Base-by-base conservation (phyloP, 2,329 filamentous ascomycete genomes). In the Tolypocladium ovalisporum region DNA sequence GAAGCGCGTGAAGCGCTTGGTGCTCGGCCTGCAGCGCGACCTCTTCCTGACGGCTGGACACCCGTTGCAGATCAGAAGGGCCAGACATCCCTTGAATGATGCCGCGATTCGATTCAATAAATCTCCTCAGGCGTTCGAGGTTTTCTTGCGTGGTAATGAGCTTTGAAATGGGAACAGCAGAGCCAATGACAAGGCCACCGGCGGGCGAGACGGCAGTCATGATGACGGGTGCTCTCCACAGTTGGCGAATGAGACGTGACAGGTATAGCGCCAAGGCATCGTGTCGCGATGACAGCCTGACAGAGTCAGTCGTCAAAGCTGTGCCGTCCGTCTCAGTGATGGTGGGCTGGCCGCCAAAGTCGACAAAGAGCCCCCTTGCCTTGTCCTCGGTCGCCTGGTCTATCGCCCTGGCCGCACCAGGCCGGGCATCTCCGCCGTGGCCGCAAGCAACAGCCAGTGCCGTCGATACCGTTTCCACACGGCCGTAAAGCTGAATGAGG, bases 1-100 rank as follows among this genome's bases (percentile, higher is more conserved):
- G 84, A 54, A 99, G 76, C 2, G 90, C 90, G 67, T 94, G 88
- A 62, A 99, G 80, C 13, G 92, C 92, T 64, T 95, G 89, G 69
- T 99, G 93, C 71, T 99, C 94, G 17, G 90, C 93, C 70, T 97
- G 93, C 27, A 96, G 78, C 1, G 92, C 90, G 53, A 96, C 83
- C 70, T 97, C 93, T 65, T 97, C 94, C 68, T 96, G 89, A 62
- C 93, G 87, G 57, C 85, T 94, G 0, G 84, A 82, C 1, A 87
- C 87, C 55, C 87, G 82, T 54, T 87, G 84, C n/a, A 96, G 75
- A 54, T 93, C 89, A 56, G 94, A 88, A 0, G 95, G 89, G 0
- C 93, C 93, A n/a, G 90, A 89, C 55, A 99, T 77, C 8, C 95
- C 94, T 68, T 97, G 92, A 58, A 99, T 97, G 59, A 95, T 91